A percentile compares a stretch with the other conserved stretches of the same genome.
Evolutionary conservation across 139 green algal species (phyloP).

Genomic region (Desmodesmus armatus): DNA sequence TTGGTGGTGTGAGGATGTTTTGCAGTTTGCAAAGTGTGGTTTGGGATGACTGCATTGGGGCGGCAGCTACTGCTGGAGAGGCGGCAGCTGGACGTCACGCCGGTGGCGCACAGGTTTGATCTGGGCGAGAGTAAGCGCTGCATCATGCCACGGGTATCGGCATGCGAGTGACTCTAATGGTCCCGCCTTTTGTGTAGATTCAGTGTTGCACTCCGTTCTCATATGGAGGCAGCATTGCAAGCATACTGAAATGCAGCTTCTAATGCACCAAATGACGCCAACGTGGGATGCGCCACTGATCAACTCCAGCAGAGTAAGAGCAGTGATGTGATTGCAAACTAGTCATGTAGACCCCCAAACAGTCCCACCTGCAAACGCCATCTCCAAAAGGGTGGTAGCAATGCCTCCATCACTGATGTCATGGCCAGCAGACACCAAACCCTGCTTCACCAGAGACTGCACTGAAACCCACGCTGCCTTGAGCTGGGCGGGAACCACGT

Average conservation of each 20-base stretch:
- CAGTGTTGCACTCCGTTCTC: too few relatives aligned
- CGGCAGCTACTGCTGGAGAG: neutral
- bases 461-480: conserved; percentile 71
- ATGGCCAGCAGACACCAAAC: conserved; percentile 88
- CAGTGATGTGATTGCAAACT: too few relatives aligned
- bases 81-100: neutral
- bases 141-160: conserved; percentile 43
- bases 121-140: conserved; percentile 51
- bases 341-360: neutral
- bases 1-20: too few relatives aligned
- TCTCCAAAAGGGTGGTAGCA: conserved; percentile 90
- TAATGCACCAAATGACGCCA: too few relatives aligned
- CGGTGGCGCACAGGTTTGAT: conserved; percentile 4
- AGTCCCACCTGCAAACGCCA: conserved; percentile 89
- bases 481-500: conserved; percentile 82
- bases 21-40: neutral
- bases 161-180: conserved; percentile 54
- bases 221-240: too few relatives aligned
- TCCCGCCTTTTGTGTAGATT: too few relatives aligned
- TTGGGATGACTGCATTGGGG: neutral
- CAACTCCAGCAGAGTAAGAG: too few relatives aligned
- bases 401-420: conserved; percentile 97
- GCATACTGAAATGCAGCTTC: too few relatives aligned
- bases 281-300: too few relatives aligned
- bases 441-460: conserved; percentile 74